Evolutionary conservation across 202 grass and related monocot species (phyloP).

Genomic region (Saccharum hybrid): DNA sequence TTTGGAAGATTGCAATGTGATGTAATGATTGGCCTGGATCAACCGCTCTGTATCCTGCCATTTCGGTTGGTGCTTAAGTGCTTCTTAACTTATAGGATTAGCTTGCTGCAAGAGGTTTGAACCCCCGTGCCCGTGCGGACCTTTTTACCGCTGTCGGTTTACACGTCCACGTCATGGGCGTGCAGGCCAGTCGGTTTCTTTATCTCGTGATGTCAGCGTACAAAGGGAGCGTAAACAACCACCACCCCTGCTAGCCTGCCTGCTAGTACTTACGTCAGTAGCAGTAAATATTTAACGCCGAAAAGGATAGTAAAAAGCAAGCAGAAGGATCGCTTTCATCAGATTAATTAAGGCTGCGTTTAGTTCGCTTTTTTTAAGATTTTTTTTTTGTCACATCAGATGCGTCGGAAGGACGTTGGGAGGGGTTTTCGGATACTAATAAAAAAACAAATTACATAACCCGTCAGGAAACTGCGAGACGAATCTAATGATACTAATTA

Average conservation of each 20-base stretch:
- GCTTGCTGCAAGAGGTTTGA: conserved; percentile 32
- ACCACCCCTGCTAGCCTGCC: background rate
- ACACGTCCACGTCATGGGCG: no score
- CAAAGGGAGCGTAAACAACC: no score
- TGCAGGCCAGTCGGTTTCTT: no score
- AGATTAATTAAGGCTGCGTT: no score
- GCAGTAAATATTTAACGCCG: background rate
- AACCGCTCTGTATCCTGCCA: background rate
- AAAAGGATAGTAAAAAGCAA: background rate
- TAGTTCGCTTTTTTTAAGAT: no score
- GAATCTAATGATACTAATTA: no score
- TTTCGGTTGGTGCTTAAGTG: conserved; percentile 30
- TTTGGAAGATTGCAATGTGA: conserved; percentile 25
- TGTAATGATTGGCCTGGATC: conserved; percentile 34
- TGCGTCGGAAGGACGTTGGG: no score
- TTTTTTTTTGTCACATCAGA: no score
- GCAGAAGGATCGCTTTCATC: background rate
- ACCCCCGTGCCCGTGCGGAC: background rate
- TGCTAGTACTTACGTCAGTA: no score
- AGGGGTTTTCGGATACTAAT: no score
- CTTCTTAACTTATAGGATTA: background rate
- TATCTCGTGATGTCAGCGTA: conserved; percentile 6
- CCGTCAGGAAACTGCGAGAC: no score
- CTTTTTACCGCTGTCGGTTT: conserved; percentile 27
- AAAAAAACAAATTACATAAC: no score